A percentile compares a stretch with the other conserved stretches of the same genome.
Evolutionary conservation across 352 stramenopile genomes (phyloP).

Genomic region (Albugo candida): DNA sequence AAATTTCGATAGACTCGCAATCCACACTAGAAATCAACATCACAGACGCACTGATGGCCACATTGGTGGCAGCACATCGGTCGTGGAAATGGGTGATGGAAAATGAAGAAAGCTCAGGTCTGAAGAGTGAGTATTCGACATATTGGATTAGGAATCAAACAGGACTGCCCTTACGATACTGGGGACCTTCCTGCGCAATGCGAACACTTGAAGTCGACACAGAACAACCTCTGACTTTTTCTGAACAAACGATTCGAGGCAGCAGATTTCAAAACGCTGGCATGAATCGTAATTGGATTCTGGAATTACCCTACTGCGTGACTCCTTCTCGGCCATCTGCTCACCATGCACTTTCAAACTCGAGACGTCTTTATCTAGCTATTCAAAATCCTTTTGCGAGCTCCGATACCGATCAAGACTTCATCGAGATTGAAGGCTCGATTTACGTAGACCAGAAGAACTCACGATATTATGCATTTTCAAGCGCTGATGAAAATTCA

Average conservation of each 20-base stretch:
- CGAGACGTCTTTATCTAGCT: constrained; percentile 47
- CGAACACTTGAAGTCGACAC: constrained; percentile 25
- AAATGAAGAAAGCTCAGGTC: constrained; percentile 36
- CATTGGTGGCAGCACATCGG: constrained; percentile 49
- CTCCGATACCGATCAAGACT: constrained; percentile 11
- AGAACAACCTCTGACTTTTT: constrained; percentile 49
- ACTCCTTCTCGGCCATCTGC: not conserved
- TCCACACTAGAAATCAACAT: constrained; percentile 57
- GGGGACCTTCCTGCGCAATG: constrained; percentile 31
- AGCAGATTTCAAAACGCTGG: too few species aligned
- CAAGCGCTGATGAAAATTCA: constrained; percentile 11
- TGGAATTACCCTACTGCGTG: constrained; percentile 1
- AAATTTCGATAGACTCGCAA: constrained; percentile 35
- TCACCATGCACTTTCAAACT: not conserved
- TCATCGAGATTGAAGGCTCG: constrained; percentile 32
- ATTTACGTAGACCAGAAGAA: constrained; percentile 72
- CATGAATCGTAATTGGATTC: constrained; percentile 1
- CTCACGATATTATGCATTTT: constrained; percentile 59
- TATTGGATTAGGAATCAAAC: constrained; percentile 80
- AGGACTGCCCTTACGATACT: constrained; percentile 56
- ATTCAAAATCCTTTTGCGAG: constrained; percentile 29
- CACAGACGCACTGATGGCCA: constrained; percentile 64
- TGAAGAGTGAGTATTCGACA: constrained; percentile 66
- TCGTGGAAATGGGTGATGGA: constrained; percentile 62
- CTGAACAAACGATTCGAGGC: constrained; percentile 1